Base-by-base conservation (phyloP, 495 filamentous ascomycete genomes). In the Parathielavia hyrcaniae region DNA sequence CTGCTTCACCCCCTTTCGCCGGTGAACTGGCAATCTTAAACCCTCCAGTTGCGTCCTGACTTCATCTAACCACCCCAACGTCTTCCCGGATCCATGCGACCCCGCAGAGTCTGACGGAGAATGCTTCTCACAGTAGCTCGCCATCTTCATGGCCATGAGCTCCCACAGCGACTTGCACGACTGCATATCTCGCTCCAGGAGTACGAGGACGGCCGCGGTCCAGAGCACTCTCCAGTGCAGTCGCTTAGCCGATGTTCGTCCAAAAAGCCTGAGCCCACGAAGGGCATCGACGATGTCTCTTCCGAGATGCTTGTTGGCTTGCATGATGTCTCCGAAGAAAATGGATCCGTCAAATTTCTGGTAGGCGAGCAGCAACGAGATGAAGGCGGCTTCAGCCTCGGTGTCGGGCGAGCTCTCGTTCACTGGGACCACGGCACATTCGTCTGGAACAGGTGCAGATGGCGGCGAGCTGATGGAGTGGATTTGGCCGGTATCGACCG, bases 81-180 rank as follows among this genome's bases (percentile, higher is more conserved):
- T n/a, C n/a, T n/a, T n/a, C n/a, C n/a, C n/a, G n/a, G n/a, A n/a
- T n/a, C n/a, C n/a, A 13, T 19, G 3, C 22, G 22, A 19, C 17
- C 13, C 10, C 14, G 16, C 16, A 1, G 20, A 22, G 8, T n/a
- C n/a, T n/a, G 39, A 13, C 2, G 11, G 30, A 5, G 10, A 4
- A 4, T 20, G 0, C 7, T 22, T 44, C 51, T 3, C 53, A 11
- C 19, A 36, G 9, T 36, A 40, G 6, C 44, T 32, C 9, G n/a
- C 30, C 53, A 14, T 40, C 44, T 56, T 56, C 12, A 56, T 20
- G 2, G 19, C 44, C 53, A 56, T 56, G 17, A 56, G 34, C 53
- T 47, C 53, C 53, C 53, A 56, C 32, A 56, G 35, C 34, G 34
- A 3, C 44, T 38, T 56, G 22, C 35, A 20, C 2, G 44, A 17